These are phyloP conservation scores for Pleurotus pulmonarius DNA, from an alignment of 768 basidiomycete genomes.

Conservation along the genomic window DNA sequence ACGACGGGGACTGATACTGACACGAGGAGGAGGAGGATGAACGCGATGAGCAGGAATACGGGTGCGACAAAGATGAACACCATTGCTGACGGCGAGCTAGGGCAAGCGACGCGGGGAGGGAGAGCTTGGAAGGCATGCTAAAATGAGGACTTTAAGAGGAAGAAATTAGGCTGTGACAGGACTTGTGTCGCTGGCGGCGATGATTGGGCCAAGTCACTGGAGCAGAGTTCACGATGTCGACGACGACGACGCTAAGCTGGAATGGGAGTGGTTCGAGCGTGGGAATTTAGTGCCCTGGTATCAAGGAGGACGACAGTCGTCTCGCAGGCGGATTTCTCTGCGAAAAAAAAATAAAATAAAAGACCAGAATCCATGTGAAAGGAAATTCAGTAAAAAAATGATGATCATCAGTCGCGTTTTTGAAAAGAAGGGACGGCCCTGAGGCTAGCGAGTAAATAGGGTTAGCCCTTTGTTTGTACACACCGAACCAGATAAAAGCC, in stretches of 20 bases:
- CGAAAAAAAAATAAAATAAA: too few relatives aligned
- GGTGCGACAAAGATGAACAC: conserved; percentile 32
- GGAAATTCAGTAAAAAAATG: conserved; percentile 35
- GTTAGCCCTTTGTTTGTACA: conserved; percentile 11
- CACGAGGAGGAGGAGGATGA: conserved; percentile 58
- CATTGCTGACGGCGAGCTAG: conserved; percentile 13
- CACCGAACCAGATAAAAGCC: conserved; percentile 15
- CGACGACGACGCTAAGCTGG: not conserved
- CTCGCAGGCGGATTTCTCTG: too few relatives aligned
- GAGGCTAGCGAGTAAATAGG: conserved; percentile 7
- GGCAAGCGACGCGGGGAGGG: conserved; percentile 4
- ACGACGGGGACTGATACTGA: conserved; percentile 61
- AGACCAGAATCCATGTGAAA: conserved; percentile 34
- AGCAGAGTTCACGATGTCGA: not conserved
- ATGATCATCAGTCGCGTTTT: too few relatives aligned
- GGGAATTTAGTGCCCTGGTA: not conserved
- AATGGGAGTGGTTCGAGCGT: not conserved
- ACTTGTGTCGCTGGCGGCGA: not conserved
- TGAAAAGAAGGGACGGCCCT: conserved; percentile 31
- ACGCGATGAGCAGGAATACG: conserved; percentile 46
- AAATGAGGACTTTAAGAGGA: not conserved
- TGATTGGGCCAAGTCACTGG: conserved; percentile 7
- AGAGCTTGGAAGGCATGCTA: conserved; percentile 9
- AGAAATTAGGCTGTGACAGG: not conserved
- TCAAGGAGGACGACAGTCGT: too few relatives aligned